Percentiles rank a stretch among this genome's conserved stretches.
phyloP scores from a whole-genome alignment of 2,329 filamentous ascomycete genomes.

The Trichoderma sp. region DNA sequence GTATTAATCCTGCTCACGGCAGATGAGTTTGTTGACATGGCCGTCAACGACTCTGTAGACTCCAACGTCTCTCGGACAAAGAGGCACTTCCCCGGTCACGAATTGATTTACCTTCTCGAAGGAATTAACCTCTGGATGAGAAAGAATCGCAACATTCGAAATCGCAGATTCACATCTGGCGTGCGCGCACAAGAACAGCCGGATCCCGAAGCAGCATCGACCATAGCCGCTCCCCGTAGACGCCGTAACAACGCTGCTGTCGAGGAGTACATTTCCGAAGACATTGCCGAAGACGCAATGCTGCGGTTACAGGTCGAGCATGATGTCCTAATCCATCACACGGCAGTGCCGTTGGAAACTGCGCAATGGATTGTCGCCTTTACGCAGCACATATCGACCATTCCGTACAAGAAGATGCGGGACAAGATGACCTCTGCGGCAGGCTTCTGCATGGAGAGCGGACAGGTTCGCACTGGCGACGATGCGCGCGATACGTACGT shows the following conservation, averaged over 20 bases:
- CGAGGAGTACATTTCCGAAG: conserved; percentile 60
- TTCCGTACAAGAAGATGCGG: conserved; percentile 63
- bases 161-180: conserved; percentile 64
- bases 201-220: conserved; percentile 23
- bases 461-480: conserved; percentile 71
- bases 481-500: conserved; percentile 65
- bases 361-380: conserved; percentile 71
- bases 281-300: conserved; percentile 67
- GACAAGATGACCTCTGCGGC: conserved; percentile 52
- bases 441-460: conserved; percentile 75
- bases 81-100: conserved; percentile 49
- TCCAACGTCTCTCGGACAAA: conserved; percentile 57
- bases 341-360: conserved; percentile 57
- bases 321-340: conserved; percentile 68
- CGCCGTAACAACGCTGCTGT: conserved; percentile 40
- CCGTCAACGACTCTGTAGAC: conserved; percentile 53
- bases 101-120: conserved; percentile 69
- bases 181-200: conserved; percentile 50
- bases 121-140: conserved; percentile 64
- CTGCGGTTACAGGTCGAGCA: conserved; percentile 68
- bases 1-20: conserved; percentile 61
- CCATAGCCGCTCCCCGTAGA: conserved; percentile 28
- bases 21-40: conserved; percentile 63
- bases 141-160: conserved; percentile 65
- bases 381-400: conserved; percentile 75